A percentile compares a stretch with the other conserved stretches of the same genome.
Evolutionary conservation across 2,329 filamentous ascomycete genomes (phyloP).

Genomic region (Colletotrichum navitas): DNA sequence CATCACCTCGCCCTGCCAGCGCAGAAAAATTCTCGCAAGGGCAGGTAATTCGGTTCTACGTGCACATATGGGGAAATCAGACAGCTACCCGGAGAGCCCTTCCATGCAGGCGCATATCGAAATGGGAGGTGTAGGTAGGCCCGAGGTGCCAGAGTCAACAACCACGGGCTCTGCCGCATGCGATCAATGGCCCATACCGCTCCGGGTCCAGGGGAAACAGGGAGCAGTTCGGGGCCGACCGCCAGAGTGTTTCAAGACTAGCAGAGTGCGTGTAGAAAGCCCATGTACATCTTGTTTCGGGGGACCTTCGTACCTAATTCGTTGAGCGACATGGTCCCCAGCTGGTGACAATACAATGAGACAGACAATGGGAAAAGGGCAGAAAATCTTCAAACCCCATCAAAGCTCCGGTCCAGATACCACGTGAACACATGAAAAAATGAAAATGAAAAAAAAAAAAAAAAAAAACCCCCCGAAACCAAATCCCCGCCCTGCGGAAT

Average conservation of each 20-base stretch:
- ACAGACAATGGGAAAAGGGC: not conserved
- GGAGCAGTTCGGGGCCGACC: constrained; percentile 3
- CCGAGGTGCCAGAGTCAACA: constrained; percentile 14
- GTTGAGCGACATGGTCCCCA: constrained; percentile 29
- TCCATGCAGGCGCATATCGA: constrained; percentile 21
- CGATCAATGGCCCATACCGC: not conserved
- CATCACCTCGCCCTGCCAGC: not conserved
- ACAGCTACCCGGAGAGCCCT: not conserved
- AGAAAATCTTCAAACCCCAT: constrained; percentile 6
- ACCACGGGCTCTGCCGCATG: not conserved
- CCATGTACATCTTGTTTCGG: constrained; percentile 12
- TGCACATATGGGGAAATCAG: constrained; percentile 26
- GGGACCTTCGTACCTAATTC: constrained; percentile 33
- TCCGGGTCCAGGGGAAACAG: not conserved
- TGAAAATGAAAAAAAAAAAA: constrained; percentile 19
- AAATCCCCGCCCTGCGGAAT: too few species aligned
- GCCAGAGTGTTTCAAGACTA: constrained; percentile 14
- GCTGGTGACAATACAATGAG: constrained; percentile 20
- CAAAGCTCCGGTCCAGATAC: constrained; percentile 13
- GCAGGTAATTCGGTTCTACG: constrained; percentile 1
- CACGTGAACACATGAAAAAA: constrained; percentile 37
- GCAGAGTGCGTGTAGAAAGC: not conserved
- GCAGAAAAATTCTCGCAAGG: constrained; percentile 15
- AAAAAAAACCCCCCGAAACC: too few species aligned
- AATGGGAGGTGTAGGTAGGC: constrained; percentile 13